Evolutionary conservation across 1,284 basidiomycete species (phyloP).

Genomic region (Mycosarcoma maydis): DNA sequence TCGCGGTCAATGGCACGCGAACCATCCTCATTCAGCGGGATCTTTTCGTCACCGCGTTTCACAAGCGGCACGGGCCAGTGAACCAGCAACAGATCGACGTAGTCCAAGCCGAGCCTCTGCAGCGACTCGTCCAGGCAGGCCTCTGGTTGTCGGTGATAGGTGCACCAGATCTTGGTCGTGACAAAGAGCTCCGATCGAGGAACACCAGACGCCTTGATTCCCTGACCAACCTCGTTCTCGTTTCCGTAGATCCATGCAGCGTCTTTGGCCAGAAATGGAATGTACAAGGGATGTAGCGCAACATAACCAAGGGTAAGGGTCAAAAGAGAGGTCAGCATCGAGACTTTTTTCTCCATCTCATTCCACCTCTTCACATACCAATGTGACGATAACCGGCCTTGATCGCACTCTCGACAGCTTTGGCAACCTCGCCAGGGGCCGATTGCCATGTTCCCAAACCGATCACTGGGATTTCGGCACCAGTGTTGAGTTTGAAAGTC

Average conservation of each 20-base stretch:
- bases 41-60: constrained; percentile 74
- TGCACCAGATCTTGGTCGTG: constrained; percentile 79
- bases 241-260: constrained; percentile 70
- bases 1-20: constrained; percentile 72
- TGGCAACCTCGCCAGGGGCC: constrained; percentile 69
- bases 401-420: constrained; percentile 68
- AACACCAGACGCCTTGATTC: constrained; percentile 77
- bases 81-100: constrained; percentile 76
- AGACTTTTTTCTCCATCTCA: too few relatives aligned
- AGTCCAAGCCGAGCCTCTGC: constrained; percentile 77
- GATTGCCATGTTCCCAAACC: constrained; percentile 56
- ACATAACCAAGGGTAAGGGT: too few relatives aligned
- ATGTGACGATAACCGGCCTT: constrained; percentile 41
- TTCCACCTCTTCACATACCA: too few relatives aligned
- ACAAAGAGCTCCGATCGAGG: constrained; percentile 83
- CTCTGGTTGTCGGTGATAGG: constrained; percentile 68
- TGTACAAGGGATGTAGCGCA: too few relatives aligned
- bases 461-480: constrained; percentile 62
- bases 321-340: too few relatives aligned
- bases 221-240: constrained; percentile 84
- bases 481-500: constrained; percentile 66
- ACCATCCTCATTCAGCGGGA: constrained; percentile 74
- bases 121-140: constrained; percentile 78
- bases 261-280: constrained; percentile 2
- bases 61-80: constrained; percentile 72